Base-by-base conservation (phyloP, 2,329 filamentous ascomycete species). In the Beauveria caledonica region DNA sequence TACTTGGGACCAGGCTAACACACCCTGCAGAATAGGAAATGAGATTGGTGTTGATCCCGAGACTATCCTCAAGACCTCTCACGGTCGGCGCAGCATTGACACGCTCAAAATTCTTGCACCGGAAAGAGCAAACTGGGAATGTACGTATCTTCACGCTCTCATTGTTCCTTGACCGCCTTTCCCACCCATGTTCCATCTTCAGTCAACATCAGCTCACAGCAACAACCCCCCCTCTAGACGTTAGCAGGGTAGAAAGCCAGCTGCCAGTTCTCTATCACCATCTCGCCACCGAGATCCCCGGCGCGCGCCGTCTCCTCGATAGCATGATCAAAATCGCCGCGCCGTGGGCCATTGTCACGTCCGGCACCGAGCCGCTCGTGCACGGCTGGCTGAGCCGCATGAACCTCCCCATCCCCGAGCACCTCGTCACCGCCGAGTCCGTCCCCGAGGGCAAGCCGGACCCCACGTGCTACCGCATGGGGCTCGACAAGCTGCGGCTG, bases 71-170 rank as follows among this genome's bases (percentile, higher is more conserved):
- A 83, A 90, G 68, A 96, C 91, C 10, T 96, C 92, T 5, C 94
- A 99, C 74, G 94, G 94, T 63, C 85, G 93, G 62, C 81, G 94
- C 62, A 91, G 86, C 66, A 96, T 97, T 68, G 94, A 99, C 68
- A 86, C 89, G 3, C 80, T 99, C 62, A 84, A 84, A 71, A 78
- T 92, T 29, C 83, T 96, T 62, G 87, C 90, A 63, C 89, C 91
- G 17, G 86, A 89, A 66, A 90, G 91, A 71, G 94, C 94, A 46
- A 97, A 88, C 67, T 93, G 89, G 91, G 91, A 96, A 65, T 96
- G 91, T 95, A 76, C 77, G 89, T 84, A 40, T n/a, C 21, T 52
- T 10, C 48, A 19, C 23, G 40, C 27, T 7, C 19, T 6, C 19
- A 9, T 5, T 5, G 11, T 13, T 5, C 23, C 46, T 13, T 59